Evolutionary conservation across 257 asterid species (phyloP).

Genomic region (Solanum chaucha): DNA sequence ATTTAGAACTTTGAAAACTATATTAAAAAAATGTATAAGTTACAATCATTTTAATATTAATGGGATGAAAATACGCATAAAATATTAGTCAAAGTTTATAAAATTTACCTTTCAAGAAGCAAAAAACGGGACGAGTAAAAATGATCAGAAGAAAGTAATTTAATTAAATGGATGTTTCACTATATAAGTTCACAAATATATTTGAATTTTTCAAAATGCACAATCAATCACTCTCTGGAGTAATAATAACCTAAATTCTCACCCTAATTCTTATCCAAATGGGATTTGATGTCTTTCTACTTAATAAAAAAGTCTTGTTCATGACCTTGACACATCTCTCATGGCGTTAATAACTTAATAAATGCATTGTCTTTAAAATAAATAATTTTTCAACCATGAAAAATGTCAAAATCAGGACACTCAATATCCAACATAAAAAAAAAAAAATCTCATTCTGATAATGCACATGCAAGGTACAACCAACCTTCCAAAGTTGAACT

Average conservation of each 20-base stretch:
- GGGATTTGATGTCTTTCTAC: neutral
- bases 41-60: neutral
- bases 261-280: neutral
- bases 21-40: no score
- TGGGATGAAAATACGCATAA: no score
- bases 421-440: neutral
- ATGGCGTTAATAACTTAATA: neutral
- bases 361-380: neutral
- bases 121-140: neutral
- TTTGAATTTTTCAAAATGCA: no score
- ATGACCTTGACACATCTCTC: neutral
- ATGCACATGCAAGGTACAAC: neutral
- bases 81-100: no score
- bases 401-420: neutral
- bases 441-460: neutral
- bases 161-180: neutral
- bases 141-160: neutral
- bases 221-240: neutral
- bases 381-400: neutral
- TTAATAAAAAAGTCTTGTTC: neutral
- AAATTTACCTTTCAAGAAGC: neutral
- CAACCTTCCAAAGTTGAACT: neutral
- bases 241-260: neutral
- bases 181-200: neutral
- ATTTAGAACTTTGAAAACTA: neutral